Evolutionary conservation across 371 early-diverging fungal genomes (phyloP).

Genomic region (Amoeboradix gromovi): DNA sequence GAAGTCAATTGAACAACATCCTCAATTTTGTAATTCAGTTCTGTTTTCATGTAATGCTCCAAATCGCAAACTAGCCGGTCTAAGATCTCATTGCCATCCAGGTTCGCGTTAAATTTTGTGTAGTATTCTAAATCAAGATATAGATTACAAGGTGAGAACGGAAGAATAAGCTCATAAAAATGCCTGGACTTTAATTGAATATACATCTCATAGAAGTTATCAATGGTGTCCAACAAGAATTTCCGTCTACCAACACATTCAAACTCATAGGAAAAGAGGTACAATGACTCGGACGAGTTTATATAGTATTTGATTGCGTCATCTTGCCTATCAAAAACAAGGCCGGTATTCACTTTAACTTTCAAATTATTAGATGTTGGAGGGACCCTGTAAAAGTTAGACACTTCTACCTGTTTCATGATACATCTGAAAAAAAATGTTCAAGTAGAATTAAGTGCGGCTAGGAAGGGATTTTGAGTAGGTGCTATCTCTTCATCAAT

Average conservation of each 20-base stretch:
- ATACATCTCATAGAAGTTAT: background rate
- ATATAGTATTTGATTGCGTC: background rate
- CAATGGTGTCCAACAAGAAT: background rate
- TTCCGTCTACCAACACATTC: background rate
- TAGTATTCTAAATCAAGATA: conserved; percentile 1
- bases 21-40: background rate
- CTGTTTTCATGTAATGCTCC: background rate
- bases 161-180: conserved; percentile 1
- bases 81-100: background rate
- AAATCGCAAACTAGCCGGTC: background rate
- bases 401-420: background rate
- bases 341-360: background rate
- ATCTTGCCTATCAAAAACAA: background rate
- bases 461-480: too few relatives aligned
- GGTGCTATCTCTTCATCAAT: too few relatives aligned
- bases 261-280: background rate
- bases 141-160: background rate
- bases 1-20: background rate
- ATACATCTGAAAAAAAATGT: background rate
- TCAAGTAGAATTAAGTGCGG: too few relatives aligned
- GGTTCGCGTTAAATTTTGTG: background rate
- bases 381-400: background rate
- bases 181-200: background rate
- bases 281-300: background rate
- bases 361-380: background rate